These are phyloP conservation scores for Aurinia saxatilis DNA, from an alignment of 345 rosid genomes.

Conservation along the genomic window DNA sequence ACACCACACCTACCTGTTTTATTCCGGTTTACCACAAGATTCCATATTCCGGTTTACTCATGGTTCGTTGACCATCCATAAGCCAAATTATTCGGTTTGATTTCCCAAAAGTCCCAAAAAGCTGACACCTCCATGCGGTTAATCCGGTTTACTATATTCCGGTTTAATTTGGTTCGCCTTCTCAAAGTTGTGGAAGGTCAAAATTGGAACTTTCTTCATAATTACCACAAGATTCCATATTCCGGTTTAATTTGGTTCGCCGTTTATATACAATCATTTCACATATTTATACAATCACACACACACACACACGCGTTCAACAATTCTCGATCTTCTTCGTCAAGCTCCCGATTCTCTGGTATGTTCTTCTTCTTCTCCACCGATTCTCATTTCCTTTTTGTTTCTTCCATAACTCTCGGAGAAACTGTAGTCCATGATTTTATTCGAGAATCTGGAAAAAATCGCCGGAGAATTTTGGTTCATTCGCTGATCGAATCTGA, in stretches of 20 bases:
- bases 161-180: slow-evolving; percentile 9
- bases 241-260: too few species aligned
- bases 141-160: neutral
- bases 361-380: too few species aligned
- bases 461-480: neutral
- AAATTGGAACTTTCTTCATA: neutral
- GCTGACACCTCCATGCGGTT: neutral
- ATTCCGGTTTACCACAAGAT: too few species aligned
- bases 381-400: neutral
- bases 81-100: neutral
- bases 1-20: too few species aligned
- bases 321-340: slow-evolving; percentile 10
- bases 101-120: neutral
- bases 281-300: too few species aligned
- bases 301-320: slow-evolving; percentile 8
- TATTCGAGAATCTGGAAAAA: neutral
- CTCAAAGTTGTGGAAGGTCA: slow-evolving; percentile 19
- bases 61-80: slow-evolving; percentile 4
- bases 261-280: neutral
- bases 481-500: slow-evolving; percentile 4
- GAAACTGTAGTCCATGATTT: neutral
- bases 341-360: slow-evolving; percentile 20
- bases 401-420: slow-evolving; percentile 1
- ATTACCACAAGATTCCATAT: too few species aligned
- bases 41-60: too few species aligned